Evolutionary conservation across 2,329 filamentous ascomycete species (phyloP), one percentile per base, ranked within the genome.

Genomic region (Chrysosporium queenslandicum): DNA sequence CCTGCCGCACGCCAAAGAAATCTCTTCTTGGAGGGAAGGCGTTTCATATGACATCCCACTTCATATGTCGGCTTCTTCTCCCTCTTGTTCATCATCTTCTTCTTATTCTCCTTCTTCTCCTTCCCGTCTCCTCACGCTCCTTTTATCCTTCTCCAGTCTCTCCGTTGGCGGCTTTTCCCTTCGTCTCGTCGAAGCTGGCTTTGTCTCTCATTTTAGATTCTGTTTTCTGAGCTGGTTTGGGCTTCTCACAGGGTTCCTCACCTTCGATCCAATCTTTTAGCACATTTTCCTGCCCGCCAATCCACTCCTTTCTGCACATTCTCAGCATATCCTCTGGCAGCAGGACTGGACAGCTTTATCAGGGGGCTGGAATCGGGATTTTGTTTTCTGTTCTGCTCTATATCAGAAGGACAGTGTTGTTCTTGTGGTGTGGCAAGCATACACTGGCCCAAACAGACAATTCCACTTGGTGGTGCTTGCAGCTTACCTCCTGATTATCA

Each of bases 141-240:
- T 49, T 47, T 37, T 34, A 14, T 48, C 45, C 30, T n/a, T 48
- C 30, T n/a, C 46, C 36, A 27, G 34, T 50, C 32, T 18, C 9
- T 34, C 45, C 46, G 23, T 55, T 47, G 34, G 16, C n/a, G n/a
- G 50, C 9, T 25, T 18, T 41, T 12, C 7, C 20, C 32, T 54
- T 50, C 27, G 46, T 52, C 41, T n/a, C n/a, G n/a, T 50, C 40
- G 29, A 46, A 46, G 42, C 32, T 20, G 34, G 43, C 40, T 50
- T 40, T 46, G 41, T 51, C 53, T 51, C 40, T 51, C 40, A n/a
- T 34, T 51, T 41, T 52, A 9, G 14, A 9, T 27, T 42, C 29
- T 18, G 16, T 16, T 12, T 9, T 39, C 36, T 37, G 18, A 30
- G 32, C 41, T 43, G 37, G 20, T 25, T 41, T 23, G 39, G 8